Percentiles rank a stretch among this genome's conserved stretches.
phyloP scores from a whole-genome alignment of 2,329 filamentous ascomycete species.

The Aureobasidium sp. region DNA sequence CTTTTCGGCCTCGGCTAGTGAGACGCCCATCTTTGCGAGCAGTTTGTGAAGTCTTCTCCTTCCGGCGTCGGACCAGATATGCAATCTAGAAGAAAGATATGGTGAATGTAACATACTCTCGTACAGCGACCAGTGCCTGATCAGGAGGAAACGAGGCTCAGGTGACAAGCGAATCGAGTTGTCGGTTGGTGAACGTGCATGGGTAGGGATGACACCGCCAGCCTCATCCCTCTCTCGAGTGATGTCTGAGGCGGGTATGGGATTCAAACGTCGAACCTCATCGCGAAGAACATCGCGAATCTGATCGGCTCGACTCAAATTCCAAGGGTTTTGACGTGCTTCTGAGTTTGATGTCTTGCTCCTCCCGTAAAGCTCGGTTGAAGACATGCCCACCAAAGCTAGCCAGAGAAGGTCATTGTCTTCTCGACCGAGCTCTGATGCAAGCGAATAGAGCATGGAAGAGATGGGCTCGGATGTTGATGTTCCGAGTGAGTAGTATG shows the following conservation, averaged over 20 bases:
- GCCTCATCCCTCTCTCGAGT: slow-evolving; percentile 59
- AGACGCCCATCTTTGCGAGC: slow-evolving; percentile 96
- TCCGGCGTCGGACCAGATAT: slow-evolving; percentile 89
- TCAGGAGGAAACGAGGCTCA: slow-evolving; percentile 85
- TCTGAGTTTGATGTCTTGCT: slow-evolving; percentile 52
- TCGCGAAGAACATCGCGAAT: slow-evolving; percentile 83
- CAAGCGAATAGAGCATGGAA: slow-evolving; percentile 87
- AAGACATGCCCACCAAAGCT: slow-evolving; percentile 89
- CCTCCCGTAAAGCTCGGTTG: slow-evolving; percentile 75
- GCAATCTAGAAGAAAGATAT: slow-evolving; percentile 82
- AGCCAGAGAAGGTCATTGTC: slow-evolving; percentile 96
- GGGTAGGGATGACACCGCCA: slow-evolving; percentile 79
- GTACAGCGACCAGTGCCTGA: slow-evolving; percentile 94
- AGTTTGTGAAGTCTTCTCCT: slow-evolving; percentile 87
- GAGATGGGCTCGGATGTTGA: slow-evolving; percentile 94
- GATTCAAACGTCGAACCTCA: slow-evolving; percentile 89
- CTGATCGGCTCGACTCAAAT: slow-evolving; percentile 60
- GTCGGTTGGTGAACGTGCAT: slow-evolving; percentile 81
- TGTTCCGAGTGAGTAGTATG: slow-evolving; percentile 79
- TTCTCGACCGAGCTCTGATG: slow-evolving; percentile 89
- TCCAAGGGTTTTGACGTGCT: slow-evolving; percentile 11
- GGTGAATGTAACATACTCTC: slow-evolving; percentile 98
- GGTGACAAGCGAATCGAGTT: slow-evolving; percentile 87
- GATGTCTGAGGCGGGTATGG: slow-evolving; percentile 54
- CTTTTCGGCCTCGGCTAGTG: slow-evolving; percentile 86